Evolutionary conservation across 371 early-diverging fungal genomes (phyloP).

Genomic region (Lichtheimia corymbifera): DNA sequence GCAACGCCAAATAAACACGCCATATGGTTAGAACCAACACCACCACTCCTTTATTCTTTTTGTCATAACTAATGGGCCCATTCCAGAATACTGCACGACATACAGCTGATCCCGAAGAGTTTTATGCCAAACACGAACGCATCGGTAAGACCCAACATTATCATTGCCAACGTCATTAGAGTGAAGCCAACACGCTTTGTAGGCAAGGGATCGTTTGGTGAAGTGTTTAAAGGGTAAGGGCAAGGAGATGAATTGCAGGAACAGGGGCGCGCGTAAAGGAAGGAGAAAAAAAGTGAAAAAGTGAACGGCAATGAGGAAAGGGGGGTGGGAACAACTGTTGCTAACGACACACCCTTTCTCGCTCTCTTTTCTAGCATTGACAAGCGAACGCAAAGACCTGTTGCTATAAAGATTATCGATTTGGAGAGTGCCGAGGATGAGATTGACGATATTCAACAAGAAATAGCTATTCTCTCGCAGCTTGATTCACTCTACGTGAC

Average conservation of each 20-base stretch:
- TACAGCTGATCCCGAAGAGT: conserved; percentile 60
- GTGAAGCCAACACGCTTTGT: conserved; percentile 1
- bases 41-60: background rate
- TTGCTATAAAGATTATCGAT: conserved; percentile 94
- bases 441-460: conserved; percentile 97
- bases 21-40: background rate
- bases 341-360: background rate
- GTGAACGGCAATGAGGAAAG: background rate
- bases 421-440: conserved; percentile 95
- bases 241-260: conserved; percentile 6
- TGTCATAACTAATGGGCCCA: background rate
- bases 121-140: conserved; percentile 67
- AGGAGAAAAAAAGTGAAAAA: conserved; percentile 29
- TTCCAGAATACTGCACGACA: conserved; percentile 33
- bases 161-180: background rate
- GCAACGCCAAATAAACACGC: conserved; percentile 1
- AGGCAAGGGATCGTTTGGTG: conserved; percentile 92
- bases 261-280: conserved; percentile 17
- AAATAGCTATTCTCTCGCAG: conserved; percentile 95
- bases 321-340: background rate
- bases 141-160: conserved; percentile 48
- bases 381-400: conserved; percentile 71
- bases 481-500: conserved; percentile 90
- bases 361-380: conserved; percentile 59
- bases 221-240: conserved; percentile 86